phyloP scores from a whole-genome alignment of 306 rosid genomes.

The Sicyos edulis region DNA sequence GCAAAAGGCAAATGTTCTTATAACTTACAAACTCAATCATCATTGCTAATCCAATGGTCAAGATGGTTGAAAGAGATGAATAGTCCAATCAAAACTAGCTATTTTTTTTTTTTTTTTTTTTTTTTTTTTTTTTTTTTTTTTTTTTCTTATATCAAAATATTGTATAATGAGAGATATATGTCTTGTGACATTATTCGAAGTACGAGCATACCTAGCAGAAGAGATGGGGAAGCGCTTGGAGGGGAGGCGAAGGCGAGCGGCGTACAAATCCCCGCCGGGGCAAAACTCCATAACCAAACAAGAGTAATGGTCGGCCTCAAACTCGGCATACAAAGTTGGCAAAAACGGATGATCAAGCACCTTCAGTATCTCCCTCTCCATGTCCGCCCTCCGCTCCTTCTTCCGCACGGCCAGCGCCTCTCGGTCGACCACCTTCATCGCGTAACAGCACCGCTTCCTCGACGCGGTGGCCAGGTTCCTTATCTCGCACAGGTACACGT shows the following conservation, averaged over 20 bases:
- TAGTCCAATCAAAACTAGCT: no score
- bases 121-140: no score
- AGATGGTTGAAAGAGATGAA: no score
- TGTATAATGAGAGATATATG: no score
- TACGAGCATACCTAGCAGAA: slow-evolving; percentile 54
- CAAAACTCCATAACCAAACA: slow-evolving; percentile 97
- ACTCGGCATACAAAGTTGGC: slow-evolving; percentile 77
- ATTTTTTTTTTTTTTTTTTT: no score
- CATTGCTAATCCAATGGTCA: no score
- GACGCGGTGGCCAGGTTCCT: slow-evolving; percentile 59
- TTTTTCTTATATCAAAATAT: no score
- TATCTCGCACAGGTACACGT: slow-evolving; percentile 86
- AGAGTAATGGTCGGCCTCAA: slow-evolving; percentile 92
- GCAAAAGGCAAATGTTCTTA: no score
- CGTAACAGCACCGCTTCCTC: slow-evolving; percentile 71
- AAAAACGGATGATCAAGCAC: slow-evolving; percentile 91
- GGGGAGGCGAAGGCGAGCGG: slow-evolving; percentile 70
- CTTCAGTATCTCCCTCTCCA: slow-evolving; percentile 78
- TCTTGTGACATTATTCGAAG: no score
- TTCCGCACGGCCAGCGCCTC: slow-evolving; percentile 84
- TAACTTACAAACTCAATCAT: no score
- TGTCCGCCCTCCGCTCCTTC: slow-evolving; percentile 72
- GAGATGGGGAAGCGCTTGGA: slow-evolving; percentile 56
- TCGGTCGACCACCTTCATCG: slow-evolving; percentile 95
- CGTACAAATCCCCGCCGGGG: slow-evolving; percentile 90